Base-by-base conservation (phyloP, 768 basidiomycete species). In the Rhizopogon rudus region DNA sequence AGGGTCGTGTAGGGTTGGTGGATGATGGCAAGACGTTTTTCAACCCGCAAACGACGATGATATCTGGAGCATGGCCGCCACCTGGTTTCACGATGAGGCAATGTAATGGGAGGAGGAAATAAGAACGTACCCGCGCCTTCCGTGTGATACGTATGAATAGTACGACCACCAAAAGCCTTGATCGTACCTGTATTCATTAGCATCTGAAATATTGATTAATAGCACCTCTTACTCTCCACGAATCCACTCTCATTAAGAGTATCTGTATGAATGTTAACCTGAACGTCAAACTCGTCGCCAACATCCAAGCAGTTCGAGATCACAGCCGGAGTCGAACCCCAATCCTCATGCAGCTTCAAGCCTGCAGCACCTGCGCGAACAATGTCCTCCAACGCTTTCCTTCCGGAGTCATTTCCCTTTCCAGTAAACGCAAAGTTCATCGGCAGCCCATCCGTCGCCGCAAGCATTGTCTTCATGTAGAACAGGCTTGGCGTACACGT, bases 181-280 rank as follows among this genome's bases (percentile, higher is more conserved):
- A 98, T 91, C 0, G 96, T 98, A 52, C 79, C 91, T 92, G 62
- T 9, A 42, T 22, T 48, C 29, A 54, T 62, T 40, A 66, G 44
- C 28, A 17, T 16, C 13, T 10, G 20, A 51, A 43, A 40, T 43
- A 56, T 37, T 25, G n/a, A 31, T n/a, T 12, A 43, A 35, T 16
- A n/a, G 14, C 10, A 29, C 13, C 16, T 69, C 83, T 42, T 64
- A 92, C 93, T 87, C 70, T 99, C 93, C 6, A 98, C 93, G 66
- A 96, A 98, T 1, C 95, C 96, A 59, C 92, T 93, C 74, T 99
- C 97, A 67, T 98, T 98, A 56, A 98, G 71, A 0, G 96, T 98
- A 67, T 98, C 97, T 0, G 94, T 95, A 66, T 99, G 97, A 40
- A 99, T 97, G 68, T 95, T 94, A 49, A 91, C 88, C 80, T 98